Evolutionary conservation across 106 monocot genomes (phyloP).

Genomic region (Triglochin maritima): DNA sequence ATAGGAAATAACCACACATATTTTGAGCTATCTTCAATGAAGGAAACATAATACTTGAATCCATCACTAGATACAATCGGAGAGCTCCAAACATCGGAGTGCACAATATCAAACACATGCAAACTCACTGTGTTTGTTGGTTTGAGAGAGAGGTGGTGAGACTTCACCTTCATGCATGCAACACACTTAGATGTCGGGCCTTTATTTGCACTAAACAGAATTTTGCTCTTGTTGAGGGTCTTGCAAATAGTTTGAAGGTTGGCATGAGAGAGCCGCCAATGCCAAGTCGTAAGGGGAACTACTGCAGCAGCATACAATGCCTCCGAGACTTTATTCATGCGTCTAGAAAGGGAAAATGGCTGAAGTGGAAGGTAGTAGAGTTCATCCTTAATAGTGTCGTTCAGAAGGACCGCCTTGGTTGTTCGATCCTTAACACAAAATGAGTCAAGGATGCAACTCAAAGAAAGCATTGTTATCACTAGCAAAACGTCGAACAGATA

Average conservation of each 20-base stretch:
- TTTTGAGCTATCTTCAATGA: too few relatives aligned
- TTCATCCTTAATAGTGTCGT: too few relatives aligned
- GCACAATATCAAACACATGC: not conserved
- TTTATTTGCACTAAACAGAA: too few relatives aligned
- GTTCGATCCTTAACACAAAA: not conserved
- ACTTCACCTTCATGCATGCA: not conserved
- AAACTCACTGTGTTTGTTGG: not conserved
- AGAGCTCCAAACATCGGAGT: not conserved
- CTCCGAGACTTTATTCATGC: not conserved
- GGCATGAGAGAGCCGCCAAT: not conserved
- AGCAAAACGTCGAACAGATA: not conserved
- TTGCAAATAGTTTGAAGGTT: not conserved
- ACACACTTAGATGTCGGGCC: not conserved
- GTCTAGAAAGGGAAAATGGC: too few relatives aligned
- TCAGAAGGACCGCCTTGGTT: not conserved
- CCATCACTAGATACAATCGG: not conserved
- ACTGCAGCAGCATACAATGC: not conserved
- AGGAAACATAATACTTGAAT: not conserved
- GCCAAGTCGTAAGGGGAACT: not conserved
- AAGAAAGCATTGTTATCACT: not conserved
- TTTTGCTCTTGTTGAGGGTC: not conserved
- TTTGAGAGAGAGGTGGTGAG: not conserved
- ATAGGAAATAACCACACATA: too few relatives aligned
- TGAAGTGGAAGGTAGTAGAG: not conserved
- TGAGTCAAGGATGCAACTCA: not conserved